Conservation (phyloP, 2,329 filamentous ascomycete genomes). For the Penicillium sp. region DNA sequence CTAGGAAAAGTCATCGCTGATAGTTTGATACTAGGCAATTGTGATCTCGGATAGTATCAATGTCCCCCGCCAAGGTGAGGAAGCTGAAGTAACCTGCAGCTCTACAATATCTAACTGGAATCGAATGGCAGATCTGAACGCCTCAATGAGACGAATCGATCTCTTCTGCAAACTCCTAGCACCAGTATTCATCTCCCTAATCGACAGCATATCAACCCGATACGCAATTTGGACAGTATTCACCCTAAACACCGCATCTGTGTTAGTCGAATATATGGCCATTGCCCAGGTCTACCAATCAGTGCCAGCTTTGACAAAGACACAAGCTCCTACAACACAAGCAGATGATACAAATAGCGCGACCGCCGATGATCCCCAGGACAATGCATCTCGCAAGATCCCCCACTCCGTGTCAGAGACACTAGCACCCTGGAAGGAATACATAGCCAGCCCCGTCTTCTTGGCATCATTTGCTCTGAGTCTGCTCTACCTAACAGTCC, state of each 20-base stretch:
- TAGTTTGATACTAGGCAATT: conserved; percentile 23
- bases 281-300: conserved; percentile 33
- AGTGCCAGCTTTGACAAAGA: conserved; percentile 16
- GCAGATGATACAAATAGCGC: background rate
- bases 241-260: conserved; percentile 38
- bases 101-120: conserved; percentile 2
- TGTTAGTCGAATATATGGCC: conserved; percentile 42
- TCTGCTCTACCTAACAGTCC: conserved; percentile 55
- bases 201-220: conserved; percentile 46
- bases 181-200: conserved; percentile 51
- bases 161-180: conserved; percentile 57
- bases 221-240: conserved; percentile 50
- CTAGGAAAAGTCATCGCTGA: background rate
- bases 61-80: conserved; percentile 43
- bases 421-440: conserved; percentile 27
- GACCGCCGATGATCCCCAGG: background rate
- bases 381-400: background rate
- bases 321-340: conserved; percentile 23
- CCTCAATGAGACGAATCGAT: conserved; percentile 58
- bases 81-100: background rate
- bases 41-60: conserved; percentile 32
- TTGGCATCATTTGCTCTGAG: conserved; percentile 51
- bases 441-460: conserved; percentile 33
- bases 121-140: conserved; percentile 43
- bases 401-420: background rate